phyloP scores from a whole-genome alignment of 257 asterid species.

The Nicotiana knightiana region DNA sequence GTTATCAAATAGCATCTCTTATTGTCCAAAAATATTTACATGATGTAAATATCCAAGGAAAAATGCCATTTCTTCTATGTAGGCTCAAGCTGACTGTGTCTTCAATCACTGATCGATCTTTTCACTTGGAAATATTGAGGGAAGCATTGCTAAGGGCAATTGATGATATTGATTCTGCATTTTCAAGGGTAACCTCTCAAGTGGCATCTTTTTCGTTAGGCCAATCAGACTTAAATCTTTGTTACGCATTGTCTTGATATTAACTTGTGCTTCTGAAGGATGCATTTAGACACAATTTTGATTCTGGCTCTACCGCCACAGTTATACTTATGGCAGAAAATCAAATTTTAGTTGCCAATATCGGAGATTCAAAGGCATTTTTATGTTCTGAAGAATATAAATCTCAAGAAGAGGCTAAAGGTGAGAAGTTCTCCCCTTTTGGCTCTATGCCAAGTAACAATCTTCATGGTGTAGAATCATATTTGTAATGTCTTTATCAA shows the following conservation, averaged over 20 bases:
- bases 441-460: not conserved
- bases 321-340: slow-evolving; percentile 66
- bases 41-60: not conserved
- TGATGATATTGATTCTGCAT: slow-evolving; percentile 68
- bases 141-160: slow-evolving; percentile 90
- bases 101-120: slow-evolving; percentile 58
- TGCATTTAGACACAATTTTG: slow-evolving; percentile 60
- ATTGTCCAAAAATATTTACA: not conserved
- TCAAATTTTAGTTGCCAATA: slow-evolving; percentile 84
- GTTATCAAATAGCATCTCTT: not conserved
- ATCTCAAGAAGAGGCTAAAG: slow-evolving; percentile 83
- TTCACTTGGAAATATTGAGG: slow-evolving; percentile 74
- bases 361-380: slow-evolving; percentile 96
- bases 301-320: slow-evolving; percentile 89
- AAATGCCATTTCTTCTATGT: slow-evolving; percentile 3
- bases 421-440: slow-evolving; percentile 32
- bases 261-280: slow-evolving; percentile 47
- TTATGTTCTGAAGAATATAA: slow-evolving; percentile 83
- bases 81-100: slow-evolving; percentile 76
- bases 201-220: not conserved
- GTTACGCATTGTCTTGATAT: slow-evolving; percentile 19
- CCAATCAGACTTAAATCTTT: not conserved
- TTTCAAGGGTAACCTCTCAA: slow-evolving; percentile 50
- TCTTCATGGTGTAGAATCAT: not conserved
- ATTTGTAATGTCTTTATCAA: not conserved